phyloP scores from a whole-genome alignment of 331 rosid genomes.

The Spiraea crenata region DNA sequence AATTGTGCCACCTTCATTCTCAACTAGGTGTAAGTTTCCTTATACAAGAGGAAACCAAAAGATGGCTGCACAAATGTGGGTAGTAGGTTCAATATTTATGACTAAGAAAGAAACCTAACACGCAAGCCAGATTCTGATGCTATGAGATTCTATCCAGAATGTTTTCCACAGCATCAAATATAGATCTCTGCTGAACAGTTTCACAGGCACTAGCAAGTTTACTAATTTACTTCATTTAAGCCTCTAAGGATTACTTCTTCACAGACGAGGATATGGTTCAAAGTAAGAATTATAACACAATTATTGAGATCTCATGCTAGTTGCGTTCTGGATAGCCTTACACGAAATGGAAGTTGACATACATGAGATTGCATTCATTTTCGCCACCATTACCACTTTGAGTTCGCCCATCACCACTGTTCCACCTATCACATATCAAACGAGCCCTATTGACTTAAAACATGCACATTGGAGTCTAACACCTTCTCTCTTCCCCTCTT shows the following conservation, averaged over 20 bases:
- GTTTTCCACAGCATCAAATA: background rate
- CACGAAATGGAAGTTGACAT: background rate
- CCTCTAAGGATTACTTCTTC: background rate
- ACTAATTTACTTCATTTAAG: background rate
- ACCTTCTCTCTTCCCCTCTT: no score
- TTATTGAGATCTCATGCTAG: background rate
- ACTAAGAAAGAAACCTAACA: constrained; percentile 1
- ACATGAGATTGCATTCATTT: background rate
- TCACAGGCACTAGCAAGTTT: background rate
- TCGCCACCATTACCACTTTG: background rate
- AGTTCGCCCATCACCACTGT: background rate
- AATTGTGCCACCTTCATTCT: background rate
- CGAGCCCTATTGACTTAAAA: background rate
- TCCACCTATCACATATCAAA: background rate
- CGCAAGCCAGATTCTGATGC: background rate
- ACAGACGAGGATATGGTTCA: background rate
- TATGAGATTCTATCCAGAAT: background rate
- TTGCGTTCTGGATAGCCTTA: background rate
- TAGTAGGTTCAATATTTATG: background rate
- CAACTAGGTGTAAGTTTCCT: background rate
- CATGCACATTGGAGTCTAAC: background rate
- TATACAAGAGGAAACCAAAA: background rate
- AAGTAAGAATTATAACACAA: background rate
- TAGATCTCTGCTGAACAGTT: background rate
- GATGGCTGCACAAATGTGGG: background rate